Evolutionary conservation across 257 asterid species (phyloP).

Genomic region (Solanum medicagineum): DNA sequence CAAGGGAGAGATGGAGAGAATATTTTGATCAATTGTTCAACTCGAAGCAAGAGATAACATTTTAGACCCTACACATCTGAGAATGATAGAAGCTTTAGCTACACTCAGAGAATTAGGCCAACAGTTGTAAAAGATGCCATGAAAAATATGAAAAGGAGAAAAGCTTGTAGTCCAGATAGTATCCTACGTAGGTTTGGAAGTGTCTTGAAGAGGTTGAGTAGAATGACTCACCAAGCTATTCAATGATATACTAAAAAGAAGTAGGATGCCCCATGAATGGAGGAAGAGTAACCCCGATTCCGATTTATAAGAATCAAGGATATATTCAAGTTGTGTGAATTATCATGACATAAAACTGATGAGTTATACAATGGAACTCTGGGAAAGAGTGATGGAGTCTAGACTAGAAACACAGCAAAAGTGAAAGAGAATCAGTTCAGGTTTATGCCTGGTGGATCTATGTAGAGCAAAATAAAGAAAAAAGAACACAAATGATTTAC

Average conservation of each 20-base stretch:
- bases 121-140: neutral
- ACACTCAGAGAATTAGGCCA: neutral
- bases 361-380: neutral
- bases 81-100: neutral
- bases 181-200: neutral
- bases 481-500: no score
- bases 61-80: neutral
- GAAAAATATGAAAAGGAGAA: neutral
- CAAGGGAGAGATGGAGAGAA: neutral
- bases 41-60: neutral
- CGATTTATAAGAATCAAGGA: neutral
- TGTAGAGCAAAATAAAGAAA: no score
- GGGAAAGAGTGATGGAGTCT: neutral
- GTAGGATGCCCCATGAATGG: neutral
- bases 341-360: neutral
- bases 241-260: neutral
- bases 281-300: neutral
- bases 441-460: neutral
- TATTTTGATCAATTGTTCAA: neutral
- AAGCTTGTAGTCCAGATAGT: neutral
- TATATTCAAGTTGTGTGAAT: neutral
- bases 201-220: neutral
- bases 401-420: neutral
- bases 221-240: neutral
- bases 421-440: neutral